phyloP scores from a whole-genome alignment of 2,329 filamentous ascomycete species.

The Mycocentrospora acerina region DNA sequence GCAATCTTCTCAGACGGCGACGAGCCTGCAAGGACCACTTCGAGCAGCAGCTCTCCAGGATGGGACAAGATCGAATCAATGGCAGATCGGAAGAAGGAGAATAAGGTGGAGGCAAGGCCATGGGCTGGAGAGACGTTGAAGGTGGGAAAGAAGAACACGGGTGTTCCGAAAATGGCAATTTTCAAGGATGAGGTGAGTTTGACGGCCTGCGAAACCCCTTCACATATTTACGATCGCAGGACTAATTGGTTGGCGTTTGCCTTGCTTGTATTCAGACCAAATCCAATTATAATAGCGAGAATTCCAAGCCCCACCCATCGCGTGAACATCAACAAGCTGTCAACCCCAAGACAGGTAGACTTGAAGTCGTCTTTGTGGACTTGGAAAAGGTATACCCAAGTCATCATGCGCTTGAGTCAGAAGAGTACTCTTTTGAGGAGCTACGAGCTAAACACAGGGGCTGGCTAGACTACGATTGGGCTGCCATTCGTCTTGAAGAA shows the following conservation, averaged over 20 bases:
- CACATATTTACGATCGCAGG: conserved; percentile 58
- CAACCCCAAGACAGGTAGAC: conserved; percentile 79
- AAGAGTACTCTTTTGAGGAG: conserved; percentile 90
- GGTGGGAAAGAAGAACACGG: conserved; percentile 77
- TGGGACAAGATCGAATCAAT: conserved; percentile 93
- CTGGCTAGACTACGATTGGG: conserved; percentile 60
- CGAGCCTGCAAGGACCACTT: conserved; percentile 53
- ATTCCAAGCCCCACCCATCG: conserved; percentile 60
- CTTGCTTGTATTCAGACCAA: conserved; percentile 55
- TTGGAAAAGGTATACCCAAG: conserved; percentile 83
- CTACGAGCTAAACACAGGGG: conserved; percentile 77
- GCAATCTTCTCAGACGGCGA: conserved; percentile 85
- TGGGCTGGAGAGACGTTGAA: conserved; percentile 92
- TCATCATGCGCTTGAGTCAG: conserved; percentile 63
- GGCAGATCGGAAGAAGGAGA: conserved; percentile 91
- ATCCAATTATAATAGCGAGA: conserved; percentile 40
- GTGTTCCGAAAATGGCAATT: conserved; percentile 78
- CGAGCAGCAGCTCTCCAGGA: conserved; percentile 65
- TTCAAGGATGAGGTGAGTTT: conserved; percentile 94
- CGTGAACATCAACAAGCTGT: conserved; percentile 77
- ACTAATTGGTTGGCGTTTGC: conserved; percentile 73
- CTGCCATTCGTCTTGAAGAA: conserved; percentile 34
- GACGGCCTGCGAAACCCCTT: conserved; percentile 38
- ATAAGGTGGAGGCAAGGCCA: conserved; percentile 78
- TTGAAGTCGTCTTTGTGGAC: conserved; percentile 85